A percentile compares a stretch with the other conserved stretches of the same genome.
These are phyloP conservation scores for Murraya koenigii DNA, from an alignment of 345 rosid genomes.

Conservation along the genomic window DNA sequence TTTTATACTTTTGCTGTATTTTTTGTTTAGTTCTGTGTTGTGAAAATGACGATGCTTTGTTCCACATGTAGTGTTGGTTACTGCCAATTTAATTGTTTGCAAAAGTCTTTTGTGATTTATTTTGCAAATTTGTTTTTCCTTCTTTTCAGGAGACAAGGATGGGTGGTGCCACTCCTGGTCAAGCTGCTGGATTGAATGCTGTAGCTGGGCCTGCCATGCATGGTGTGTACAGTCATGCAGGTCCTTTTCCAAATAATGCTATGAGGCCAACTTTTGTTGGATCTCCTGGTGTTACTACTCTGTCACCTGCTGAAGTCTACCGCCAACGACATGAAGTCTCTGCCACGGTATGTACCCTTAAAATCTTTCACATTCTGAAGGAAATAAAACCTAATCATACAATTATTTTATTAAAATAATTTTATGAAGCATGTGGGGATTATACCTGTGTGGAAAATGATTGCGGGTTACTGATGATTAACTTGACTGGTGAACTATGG, in stretches of 20 bases:
- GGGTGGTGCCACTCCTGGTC: constrained; percentile 44
- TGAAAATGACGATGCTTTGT: not conserved
- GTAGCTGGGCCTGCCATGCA: constrained; percentile 46
- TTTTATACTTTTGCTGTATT: not conserved
- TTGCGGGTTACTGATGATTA: not conserved
- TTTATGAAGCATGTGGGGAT: not conserved
- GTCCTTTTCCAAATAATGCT: constrained; percentile 51
- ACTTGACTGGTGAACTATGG: not conserved
- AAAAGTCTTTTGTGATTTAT: not conserved
- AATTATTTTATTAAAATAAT: not conserved
- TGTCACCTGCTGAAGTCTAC: constrained; percentile 72
- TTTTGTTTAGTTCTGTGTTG: not conserved
- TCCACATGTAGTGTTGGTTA: not conserved
- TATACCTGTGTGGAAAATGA: not conserved
- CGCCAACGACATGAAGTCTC: constrained; percentile 86
- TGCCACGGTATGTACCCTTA: constrained; percentile 56
- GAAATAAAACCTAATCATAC: not conserved
- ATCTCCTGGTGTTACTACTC: constrained; percentile 40
- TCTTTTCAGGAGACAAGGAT: constrained; percentile 54
- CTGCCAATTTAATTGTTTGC: not conserved
- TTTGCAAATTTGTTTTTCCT: not conserved
- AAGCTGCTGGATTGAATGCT: constrained; percentile 44
- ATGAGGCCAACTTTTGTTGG: constrained; percentile 49
- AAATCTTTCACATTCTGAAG: not conserved
- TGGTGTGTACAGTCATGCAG: constrained; percentile 44